Evolutionary conservation across 2,329 filamentous ascomycete genomes (phyloP), one percentile per base, ranked within the genome.

Genomic region (Colletotrichum sp.): DNA sequence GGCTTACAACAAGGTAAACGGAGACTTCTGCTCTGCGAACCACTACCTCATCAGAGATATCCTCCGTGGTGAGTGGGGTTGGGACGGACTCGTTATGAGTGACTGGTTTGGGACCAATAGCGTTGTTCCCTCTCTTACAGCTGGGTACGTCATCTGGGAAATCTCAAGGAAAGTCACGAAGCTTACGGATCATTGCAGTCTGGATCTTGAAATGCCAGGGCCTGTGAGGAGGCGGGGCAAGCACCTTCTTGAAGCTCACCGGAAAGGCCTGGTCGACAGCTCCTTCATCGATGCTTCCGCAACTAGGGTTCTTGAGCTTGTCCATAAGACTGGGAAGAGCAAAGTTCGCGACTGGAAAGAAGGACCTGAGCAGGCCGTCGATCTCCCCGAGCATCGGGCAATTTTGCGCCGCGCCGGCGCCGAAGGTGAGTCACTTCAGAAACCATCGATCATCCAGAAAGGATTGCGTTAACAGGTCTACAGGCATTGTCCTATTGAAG

Each of bases 1-100:
- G 2, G 83, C 86, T 6, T 89, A 89, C 75, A 88, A 88, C 72
- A 85, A 83, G 55, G 82, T 89, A 30, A 89, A 89, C 72, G 87
- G 86, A 7, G 79, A 82, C 32, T 87, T 88, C 77, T 85, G 84
- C 36, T 85, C 85, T 59, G 85, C 86, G 65, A 85, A 87, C 74
- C 81, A 82, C 2, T 82, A 82, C 71, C 80, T 88, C 3, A 78
- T 88, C 1, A 79, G 83, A 13, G 81, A 84, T 24, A 83, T 88
- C 13, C 79, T 88, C 16, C 83, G 87, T 36, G 83, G 82, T 1
- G 85, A 88, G 70, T 89, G 87, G 87, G 84, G 84, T 0, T 89
- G 84, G 80, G 81, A 87, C 6, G 87, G 87, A 0, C 78, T 87
- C 8, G 82, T 88, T 6, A 87, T 89, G 83, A 88, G 86, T 77